phyloP scores from a whole-genome alignment of 345 rosid species.

The Acer yangbiense region DNA sequence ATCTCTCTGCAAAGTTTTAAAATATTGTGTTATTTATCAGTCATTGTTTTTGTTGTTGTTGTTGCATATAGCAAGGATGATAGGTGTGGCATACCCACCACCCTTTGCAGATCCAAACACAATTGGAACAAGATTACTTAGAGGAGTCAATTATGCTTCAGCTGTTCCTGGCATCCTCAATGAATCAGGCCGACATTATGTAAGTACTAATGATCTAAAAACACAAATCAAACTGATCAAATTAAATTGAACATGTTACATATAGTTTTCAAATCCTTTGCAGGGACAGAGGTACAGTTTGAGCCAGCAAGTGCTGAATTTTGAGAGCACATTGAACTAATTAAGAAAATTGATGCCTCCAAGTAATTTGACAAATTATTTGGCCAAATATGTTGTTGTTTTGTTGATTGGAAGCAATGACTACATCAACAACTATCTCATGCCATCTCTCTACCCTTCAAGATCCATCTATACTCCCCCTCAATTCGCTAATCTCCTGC shows the following conservation, averaged over 20 bases:
- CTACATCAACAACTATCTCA: slow-evolving; percentile 90
- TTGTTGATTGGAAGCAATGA: slow-evolving; percentile 87
- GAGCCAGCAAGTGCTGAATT: slow-evolving; percentile 68
- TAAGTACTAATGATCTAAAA: slow-evolving; percentile 25
- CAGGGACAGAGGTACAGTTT: slow-evolving; percentile 68
- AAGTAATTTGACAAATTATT: slow-evolving; percentile 44
- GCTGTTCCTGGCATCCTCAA: slow-evolving; percentile 95
- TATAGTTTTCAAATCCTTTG: not conserved
- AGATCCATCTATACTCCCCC: slow-evolving; percentile 53
- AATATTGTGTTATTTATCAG: too few relatives aligned
- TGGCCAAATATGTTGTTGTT: slow-evolving; percentile 53
- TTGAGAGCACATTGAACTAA: slow-evolving; percentile 61
- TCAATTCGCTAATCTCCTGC: slow-evolving; percentile 63
- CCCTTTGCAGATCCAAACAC: slow-evolving; percentile 70
- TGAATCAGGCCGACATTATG: slow-evolving; percentile 73
- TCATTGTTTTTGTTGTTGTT: too few relatives aligned
- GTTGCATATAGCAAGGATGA: slow-evolving; percentile 48
- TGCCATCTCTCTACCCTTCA: slow-evolving; percentile 69
- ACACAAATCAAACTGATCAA: not conserved
- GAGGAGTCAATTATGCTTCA: slow-evolving; percentile 85
- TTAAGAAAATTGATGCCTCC: slow-evolving; percentile 51
- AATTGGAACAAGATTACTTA: slow-evolving; percentile 51
- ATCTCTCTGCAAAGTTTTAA: too few relatives aligned
- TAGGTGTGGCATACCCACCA: slow-evolving; percentile 65
- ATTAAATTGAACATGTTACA: too few relatives aligned